Conservation (phyloP, 2,329 filamentous ascomycete genomes). For the Fusarium pseudonygamai region DNA sequence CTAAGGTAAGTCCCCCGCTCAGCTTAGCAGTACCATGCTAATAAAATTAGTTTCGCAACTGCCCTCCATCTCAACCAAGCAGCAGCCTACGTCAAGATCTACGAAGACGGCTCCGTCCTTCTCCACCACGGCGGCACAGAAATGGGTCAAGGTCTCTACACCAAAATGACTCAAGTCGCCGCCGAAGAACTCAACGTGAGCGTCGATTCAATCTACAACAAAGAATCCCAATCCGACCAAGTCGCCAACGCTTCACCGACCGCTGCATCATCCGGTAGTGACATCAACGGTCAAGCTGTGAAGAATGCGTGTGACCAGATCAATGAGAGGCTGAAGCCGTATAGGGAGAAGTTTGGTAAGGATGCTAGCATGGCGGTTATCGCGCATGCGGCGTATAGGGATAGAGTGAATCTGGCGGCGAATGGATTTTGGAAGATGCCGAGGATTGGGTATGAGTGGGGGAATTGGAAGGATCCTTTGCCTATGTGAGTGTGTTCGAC, state of each 20-base stretch:
- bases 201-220: background rate
- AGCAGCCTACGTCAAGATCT: background rate
- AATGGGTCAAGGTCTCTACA: background rate
- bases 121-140: background rate
- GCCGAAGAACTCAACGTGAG: background rate
- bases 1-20: background rate
- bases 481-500: slow-evolving; percentile 49
- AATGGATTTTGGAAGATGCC: slow-evolving; percentile 94
- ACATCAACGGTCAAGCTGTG: background rate
- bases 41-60: accelerated
- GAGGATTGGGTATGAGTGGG: slow-evolving; percentile 91
- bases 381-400: slow-evolving; percentile 45
- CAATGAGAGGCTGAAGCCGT: background rate
- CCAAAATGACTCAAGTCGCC: background rate
- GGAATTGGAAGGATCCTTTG: slow-evolving; percentile 90
- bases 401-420: slow-evolving; percentile 87
- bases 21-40: accelerated
- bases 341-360: background rate
- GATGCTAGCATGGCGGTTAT: background rate
- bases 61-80: background rate
- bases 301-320: background rate
- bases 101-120: background rate
- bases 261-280: background rate
- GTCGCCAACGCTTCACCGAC: background rate
- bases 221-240: background rate